Base-by-base conservation (phyloP, 306 rosid species). In the Mucuna pruriens region DNA sequence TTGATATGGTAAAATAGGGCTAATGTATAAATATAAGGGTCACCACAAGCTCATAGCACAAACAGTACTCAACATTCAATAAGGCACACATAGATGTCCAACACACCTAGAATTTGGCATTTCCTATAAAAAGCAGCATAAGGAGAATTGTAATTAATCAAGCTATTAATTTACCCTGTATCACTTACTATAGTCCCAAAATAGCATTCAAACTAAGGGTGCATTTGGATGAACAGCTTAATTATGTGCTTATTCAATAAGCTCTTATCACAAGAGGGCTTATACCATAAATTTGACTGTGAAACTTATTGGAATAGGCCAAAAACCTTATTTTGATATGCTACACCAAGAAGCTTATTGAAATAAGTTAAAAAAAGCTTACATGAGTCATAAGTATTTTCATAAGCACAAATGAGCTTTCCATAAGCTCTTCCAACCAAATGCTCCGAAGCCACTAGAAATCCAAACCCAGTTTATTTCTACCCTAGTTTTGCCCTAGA, bases 1-100 rank as follows among this genome's bases (percentile, higher is more conserved):
- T 55, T 33, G 17, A 69, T 36, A 42, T 20, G 57, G 7, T 3
- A 48, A 26, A 71, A 63, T 51, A 61, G 15, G 11, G 54, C 39
- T 63, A 42, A 63, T 34, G 75, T 71, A 84, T 48, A 62, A 25
- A 73, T 75, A 11, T 16, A 54, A 71, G n/a, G n/a, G 70, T 16
- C 20, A 77, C 44, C 29, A 49, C 12, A 33, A 52, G 78, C 4
- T 34, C 71, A 63, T 26, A 52, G 75, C 4, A 7, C 29, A 71
- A 61, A 17, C 46, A 76, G 52, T 38, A 36, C 60, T 10, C 19
- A 46, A 48, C 66, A 62, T 34, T 36, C 36, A 83, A 39, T 29
- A 67, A 64, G 40, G 58, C 40, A n/a, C 29, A 58, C 23, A 70
- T 3, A 77, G 19, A 19, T 26, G 65, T 19, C 74, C 78, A 46